Percentiles rank a stretch among this genome's conserved stretches.
Evolutionary conservation across 2,329 filamentous ascomycete genomes (phyloP).

Genomic region (Ophiosphaerella korrae): DNA sequence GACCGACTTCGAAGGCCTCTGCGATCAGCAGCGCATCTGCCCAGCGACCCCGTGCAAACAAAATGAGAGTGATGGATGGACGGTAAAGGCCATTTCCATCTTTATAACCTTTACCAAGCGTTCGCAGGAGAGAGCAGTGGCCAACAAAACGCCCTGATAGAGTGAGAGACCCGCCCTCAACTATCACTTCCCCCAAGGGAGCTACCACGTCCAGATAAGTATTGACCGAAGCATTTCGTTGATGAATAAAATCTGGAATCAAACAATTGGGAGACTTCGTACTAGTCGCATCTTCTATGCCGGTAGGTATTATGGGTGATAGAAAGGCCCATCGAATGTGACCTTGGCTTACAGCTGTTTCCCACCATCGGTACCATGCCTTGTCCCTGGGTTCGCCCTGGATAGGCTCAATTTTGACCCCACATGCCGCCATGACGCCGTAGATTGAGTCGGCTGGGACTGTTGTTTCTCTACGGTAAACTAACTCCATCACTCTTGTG

Average conservation of each 20-base stretch:
- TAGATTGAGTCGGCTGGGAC: not conserved
- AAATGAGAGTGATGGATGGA: too few relatives aligned
- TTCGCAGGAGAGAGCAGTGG: not conserved
- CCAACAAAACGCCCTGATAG: constrained; percentile 1
- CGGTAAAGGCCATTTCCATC: not conserved
- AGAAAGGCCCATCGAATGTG: not conserved
- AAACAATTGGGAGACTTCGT: not conserved
- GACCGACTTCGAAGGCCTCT: not conserved
- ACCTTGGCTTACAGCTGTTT: not conserved
- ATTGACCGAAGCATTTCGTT: too few relatives aligned
- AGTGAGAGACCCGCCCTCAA: not conserved
- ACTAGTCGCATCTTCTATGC: not conserved
- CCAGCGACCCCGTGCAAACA: too few relatives aligned
- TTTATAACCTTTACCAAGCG: not conserved
- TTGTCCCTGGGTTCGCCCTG: not conserved
- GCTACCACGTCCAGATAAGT: not conserved
- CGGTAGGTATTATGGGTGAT: not conserved
- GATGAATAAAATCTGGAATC: too few relatives aligned
- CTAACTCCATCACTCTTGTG: not conserved
- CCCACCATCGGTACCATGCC: not conserved
- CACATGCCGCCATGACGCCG: not conserved
- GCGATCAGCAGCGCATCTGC: not conserved
- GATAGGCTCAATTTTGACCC: not conserved
- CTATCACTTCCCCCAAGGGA: not conserved
- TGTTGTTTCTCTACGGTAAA: not conserved